These are phyloP conservation scores for Allomyces javanicus DNA, from an alignment of 192 early-diverging fungal species.

Conservation along the genomic window DNA sequence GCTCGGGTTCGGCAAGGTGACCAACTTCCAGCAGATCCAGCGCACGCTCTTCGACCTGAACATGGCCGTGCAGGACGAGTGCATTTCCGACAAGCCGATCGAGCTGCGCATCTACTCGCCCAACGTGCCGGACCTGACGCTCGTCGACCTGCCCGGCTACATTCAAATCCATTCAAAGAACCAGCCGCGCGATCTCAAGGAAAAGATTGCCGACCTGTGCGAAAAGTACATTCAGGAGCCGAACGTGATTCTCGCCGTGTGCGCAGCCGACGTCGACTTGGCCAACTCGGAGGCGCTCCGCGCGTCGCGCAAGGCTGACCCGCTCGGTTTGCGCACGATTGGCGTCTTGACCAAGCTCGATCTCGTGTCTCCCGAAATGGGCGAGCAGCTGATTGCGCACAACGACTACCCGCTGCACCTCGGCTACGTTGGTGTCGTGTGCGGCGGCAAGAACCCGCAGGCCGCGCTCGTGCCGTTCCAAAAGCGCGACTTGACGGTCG, in stretches of 20 bases:
- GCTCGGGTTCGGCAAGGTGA: conserved; percentile 67
- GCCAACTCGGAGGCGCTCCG: conserved; percentile 68
- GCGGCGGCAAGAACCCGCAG: conserved; percentile 2
- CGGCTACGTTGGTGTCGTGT: conserved; percentile 89
- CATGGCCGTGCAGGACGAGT: conserved; percentile 83
- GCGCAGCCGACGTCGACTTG: conserved; percentile 64
- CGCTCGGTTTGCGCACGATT: conserved; percentile 56
- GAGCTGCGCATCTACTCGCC: conserved; percentile 69
- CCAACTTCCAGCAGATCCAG: conserved; percentile 75
- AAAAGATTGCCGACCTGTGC: conserved; percentile 62
- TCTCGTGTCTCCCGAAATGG: conserved; percentile 59
- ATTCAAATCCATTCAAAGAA: conserved; percentile 68
- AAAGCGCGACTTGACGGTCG: conserved; percentile 39
- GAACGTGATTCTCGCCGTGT: conserved; percentile 71
- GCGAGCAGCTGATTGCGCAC: conserved; percentile 62
- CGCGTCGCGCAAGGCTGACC: conserved; percentile 57
- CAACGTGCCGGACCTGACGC: conserved; percentile 58
- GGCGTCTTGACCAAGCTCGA: conserved; percentile 79
- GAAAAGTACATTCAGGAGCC: conserved; percentile 60
- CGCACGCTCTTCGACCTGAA: conserved; percentile 87
- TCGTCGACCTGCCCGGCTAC: conserved; percentile 72
- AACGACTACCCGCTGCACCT: conserved; percentile 82
- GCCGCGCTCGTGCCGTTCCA: neutral
- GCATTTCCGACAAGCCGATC: conserved; percentile 64
- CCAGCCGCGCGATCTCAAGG: conserved; percentile 55